Evolutionary conservation across 2,329 filamentous ascomycete genomes (phyloP).

Genomic region (Periconia sp.): DNA sequence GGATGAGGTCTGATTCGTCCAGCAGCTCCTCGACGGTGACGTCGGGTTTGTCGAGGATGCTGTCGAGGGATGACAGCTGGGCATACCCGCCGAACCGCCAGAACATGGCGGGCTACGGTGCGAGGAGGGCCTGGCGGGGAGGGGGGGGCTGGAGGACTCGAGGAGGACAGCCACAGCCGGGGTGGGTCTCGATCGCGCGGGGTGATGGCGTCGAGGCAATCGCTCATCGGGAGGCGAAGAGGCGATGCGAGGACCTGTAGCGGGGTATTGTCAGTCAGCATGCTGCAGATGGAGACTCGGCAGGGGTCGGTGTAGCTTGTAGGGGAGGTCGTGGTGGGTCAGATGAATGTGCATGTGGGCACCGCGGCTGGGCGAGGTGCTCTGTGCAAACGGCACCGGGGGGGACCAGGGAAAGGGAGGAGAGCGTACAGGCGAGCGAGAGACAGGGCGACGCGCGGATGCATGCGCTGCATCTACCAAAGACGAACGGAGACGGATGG

Average conservation of each 20-base stretch:
- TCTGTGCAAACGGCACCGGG: too few relatives aligned
- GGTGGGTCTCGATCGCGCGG: slow-evolving; percentile 23
- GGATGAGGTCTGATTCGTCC: slow-evolving; percentile 93
- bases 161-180: slow-evolving; percentile 24
- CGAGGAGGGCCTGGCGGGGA: slow-evolving; percentile 33
- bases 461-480: not conserved
- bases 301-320: slow-evolving; percentile 12
- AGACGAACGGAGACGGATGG: not conserved
- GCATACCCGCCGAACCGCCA: slow-evolving; percentile 99
- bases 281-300: slow-evolving; percentile 13
- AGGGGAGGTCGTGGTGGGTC: slow-evolving; percentile 13
- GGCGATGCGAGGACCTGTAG: slow-evolving; percentile 7
- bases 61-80: slow-evolving; percentile 95
- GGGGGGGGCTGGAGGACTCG: slow-evolving; percentile 31
- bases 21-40: slow-evolving; percentile 95
- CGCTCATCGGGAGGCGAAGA: slow-evolving; percentile 21
- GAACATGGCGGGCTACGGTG: slow-evolving; percentile 77
- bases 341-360: slow-evolving; percentile 18
- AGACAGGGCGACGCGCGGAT: slow-evolving; percentile 6
- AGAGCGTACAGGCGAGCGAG: slow-evolving; percentile 18
- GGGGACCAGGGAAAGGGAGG: slow-evolving; percentile 25
- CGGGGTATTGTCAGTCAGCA: slow-evolving; percentile 1
- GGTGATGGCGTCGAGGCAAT: slow-evolving; percentile 7
- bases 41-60: slow-evolving; percentile 92
- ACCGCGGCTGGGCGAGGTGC: too few relatives aligned